Evolutionary conservation across 2,329 filamentous ascomycete species (phyloP).

Genomic region (Phialocephala sp.): DNA sequence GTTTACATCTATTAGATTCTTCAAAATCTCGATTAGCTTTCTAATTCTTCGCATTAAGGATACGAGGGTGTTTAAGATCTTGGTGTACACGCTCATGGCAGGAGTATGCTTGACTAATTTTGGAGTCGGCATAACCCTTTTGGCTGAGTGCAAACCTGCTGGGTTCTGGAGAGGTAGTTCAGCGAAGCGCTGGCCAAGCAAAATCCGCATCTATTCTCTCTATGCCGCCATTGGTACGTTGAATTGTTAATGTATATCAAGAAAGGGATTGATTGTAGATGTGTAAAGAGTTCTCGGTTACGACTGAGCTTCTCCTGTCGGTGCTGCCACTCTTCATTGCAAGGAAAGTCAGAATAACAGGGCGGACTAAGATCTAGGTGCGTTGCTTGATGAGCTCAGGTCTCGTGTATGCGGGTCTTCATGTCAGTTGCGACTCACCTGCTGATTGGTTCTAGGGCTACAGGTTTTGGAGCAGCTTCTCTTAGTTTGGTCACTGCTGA

Average conservation of each 20-base stretch:
- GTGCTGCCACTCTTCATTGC: constrained; percentile 23
- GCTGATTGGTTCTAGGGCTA: constrained; percentile 18
- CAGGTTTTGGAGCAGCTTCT: constrained; percentile 22
- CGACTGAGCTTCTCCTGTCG: constrained; percentile 25
- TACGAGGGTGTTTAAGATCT: constrained; percentile 40
- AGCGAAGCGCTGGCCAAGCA: constrained; percentile 19
- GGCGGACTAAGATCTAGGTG: constrained; percentile 12
- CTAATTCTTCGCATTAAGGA: constrained; percentile 50
- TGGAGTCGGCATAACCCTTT: constrained; percentile 14
- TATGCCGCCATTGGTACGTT: constrained; percentile 26
- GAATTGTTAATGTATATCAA: not conserved
- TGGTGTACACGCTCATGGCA: constrained; percentile 38
- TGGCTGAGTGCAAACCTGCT: constrained; percentile 24
- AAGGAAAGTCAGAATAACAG: constrained; percentile 20
- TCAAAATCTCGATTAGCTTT: constrained; percentile 51
- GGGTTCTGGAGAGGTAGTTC: constrained; percentile 16
- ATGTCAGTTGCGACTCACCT: not conserved
- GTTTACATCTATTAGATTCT: constrained; percentile 47
- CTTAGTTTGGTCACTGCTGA: constrained; percentile 20
- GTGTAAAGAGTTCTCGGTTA: constrained; percentile 22
- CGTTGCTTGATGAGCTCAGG: constrained; percentile 18
- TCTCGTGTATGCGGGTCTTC: not conserved
- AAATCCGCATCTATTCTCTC: constrained; percentile 26
- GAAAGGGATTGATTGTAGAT: not conserved
- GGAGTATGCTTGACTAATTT: constrained; percentile 23